phyloP scores from a whole-genome alignment of 2,329 filamentous ascomycete species.

The Penicillium sp. region DNA sequence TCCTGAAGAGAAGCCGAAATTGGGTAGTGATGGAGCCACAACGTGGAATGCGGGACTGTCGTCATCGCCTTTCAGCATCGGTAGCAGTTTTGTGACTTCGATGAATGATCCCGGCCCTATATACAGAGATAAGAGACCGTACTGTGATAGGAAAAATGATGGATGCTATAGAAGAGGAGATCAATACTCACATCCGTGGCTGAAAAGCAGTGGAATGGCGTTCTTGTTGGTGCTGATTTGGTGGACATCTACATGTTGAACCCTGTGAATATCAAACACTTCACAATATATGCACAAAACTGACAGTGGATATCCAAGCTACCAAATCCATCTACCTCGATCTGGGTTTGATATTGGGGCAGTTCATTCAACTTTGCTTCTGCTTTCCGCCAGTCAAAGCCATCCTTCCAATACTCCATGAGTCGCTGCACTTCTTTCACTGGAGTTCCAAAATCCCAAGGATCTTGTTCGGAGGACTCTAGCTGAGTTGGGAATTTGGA shows the following conservation, averaged over 20 bases:
- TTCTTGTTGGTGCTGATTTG: constrained; percentile 51
- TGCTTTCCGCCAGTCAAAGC: constrained; percentile 62
- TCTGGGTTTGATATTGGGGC: constrained; percentile 58
- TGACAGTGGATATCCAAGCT: constrained; percentile 60
- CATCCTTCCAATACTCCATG: constrained; percentile 56
- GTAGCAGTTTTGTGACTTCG: constrained; percentile 51
- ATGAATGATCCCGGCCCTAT: constrained; percentile 65
- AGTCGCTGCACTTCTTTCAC: constrained; percentile 47
- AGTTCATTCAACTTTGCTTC: constrained; percentile 61
- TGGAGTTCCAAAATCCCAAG: constrained; percentile 24
- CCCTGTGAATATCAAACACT: neutral
- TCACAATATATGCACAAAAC: neutral
- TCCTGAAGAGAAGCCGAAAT: constrained; percentile 56
- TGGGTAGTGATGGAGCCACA: constrained; percentile 56
- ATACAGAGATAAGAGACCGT: neutral
- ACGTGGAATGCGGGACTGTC: constrained; percentile 52
- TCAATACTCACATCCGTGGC: constrained; percentile 59
- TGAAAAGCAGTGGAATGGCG: constrained; percentile 68
- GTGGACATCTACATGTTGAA: constrained; percentile 51
- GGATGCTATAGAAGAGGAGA: neutral
- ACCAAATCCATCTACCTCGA: constrained; percentile 60
- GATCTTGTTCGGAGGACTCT: constrained; percentile 18
- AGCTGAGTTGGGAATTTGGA: constrained; percentile 20
- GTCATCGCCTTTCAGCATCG: constrained; percentile 41
- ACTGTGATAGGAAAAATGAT: neutral